Conservation (phyloP, 2,329 filamentous ascomycete genomes). For the Cladosporium sphaerospermum region DNA sequence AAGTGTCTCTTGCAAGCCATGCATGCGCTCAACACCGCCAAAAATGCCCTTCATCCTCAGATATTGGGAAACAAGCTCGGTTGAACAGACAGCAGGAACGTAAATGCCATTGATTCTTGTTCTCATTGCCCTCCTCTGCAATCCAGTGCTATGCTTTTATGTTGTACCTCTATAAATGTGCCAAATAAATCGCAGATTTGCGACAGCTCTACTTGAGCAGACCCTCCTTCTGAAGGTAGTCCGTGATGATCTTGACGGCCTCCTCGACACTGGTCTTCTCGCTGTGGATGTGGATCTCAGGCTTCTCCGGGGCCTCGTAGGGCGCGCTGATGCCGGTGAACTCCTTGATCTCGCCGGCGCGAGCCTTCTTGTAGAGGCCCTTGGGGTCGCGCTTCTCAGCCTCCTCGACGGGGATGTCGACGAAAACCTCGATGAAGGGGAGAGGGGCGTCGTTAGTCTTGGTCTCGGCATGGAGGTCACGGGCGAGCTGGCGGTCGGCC, state of each 20-base stretch:
- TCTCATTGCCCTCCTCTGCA: too few relatives aligned
- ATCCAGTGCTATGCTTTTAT: too few relatives aligned
- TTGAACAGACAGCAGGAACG: too few relatives aligned
- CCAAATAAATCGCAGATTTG: too few relatives aligned
- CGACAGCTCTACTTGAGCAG: slow-evolving; percentile 40
- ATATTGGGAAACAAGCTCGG: too few relatives aligned
- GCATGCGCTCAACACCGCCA: too few relatives aligned
- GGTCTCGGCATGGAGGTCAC: slow-evolving; percentile 66
- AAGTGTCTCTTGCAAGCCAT: too few relatives aligned
- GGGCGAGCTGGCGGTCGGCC: slow-evolving; percentile 75
- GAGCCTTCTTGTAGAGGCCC: slow-evolving; percentile 94
- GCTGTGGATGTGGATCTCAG: slow-evolving; percentile 83
- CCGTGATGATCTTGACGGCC: slow-evolving; percentile 75
- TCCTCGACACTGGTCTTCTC: slow-evolving; percentile 80
- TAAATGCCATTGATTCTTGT: too few relatives aligned
- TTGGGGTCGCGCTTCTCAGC: slow-evolving; percentile 95
- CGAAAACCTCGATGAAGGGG: slow-evolving; percentile 87
- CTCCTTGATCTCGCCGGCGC: slow-evolving; percentile 89
- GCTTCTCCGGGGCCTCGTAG: slow-evolving; percentile 79
- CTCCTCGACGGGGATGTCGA: slow-evolving; percentile 85
- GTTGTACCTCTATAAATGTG: too few relatives aligned
- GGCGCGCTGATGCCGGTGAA: slow-evolving; percentile 95
- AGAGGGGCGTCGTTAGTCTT: slow-evolving; percentile 55
- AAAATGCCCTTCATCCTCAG: too few relatives aligned
- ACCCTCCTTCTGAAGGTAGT: slow-evolving; percentile 67